Evolutionary conservation across 2,329 filamentous ascomycete genomes (phyloP), one percentile per base, ranked within the genome.

Genomic region (Biscogniauxia sp.): DNA sequence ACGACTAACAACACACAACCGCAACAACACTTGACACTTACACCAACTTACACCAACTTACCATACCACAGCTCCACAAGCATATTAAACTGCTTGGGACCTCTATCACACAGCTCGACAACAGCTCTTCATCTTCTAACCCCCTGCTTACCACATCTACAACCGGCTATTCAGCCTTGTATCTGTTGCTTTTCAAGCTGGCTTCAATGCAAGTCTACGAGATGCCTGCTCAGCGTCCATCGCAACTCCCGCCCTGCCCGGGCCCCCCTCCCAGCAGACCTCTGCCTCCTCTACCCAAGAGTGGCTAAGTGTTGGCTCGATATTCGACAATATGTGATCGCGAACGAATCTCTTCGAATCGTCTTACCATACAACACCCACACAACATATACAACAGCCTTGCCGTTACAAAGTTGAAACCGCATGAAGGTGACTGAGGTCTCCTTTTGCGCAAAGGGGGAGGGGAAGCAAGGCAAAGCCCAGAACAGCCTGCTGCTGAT

Each of bases 181-280:
- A 17, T 45, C 37, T 45, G 5, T 45, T 17, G 7, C 69, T 63
- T 63, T 64, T 66, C 66, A 69, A 63, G 66, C 68, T 73, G 71
- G 70, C 71, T 67, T 63, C 63, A 64, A 59, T 64, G 57, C 66
- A 64, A 64, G 67, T 71, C 60, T 65, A 72, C 75, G 78, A 74
- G 62, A 84, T 85, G 81, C 82, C 83, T 76, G 78, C 82, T 66
- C 84, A 86, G 75, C 83, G 85, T 73, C 85, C 86, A 64, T 86
- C 85, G 68, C 84, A 88, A 72, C 84, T 88, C 66, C 86, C 86
- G 78, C 86, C 86, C 68, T 88, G 85, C 83, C 85, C 86, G 58
- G 86, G 86, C 69, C 86, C 86, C 62, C 86, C 86, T 70, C 86
- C 86, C 65, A 85, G 82, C 76, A 80, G 86, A 58, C 86, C 86